Evolutionary conservation across 345 rosid genomes (phyloP).

Genomic region (Hypericum androsaemum): DNA sequence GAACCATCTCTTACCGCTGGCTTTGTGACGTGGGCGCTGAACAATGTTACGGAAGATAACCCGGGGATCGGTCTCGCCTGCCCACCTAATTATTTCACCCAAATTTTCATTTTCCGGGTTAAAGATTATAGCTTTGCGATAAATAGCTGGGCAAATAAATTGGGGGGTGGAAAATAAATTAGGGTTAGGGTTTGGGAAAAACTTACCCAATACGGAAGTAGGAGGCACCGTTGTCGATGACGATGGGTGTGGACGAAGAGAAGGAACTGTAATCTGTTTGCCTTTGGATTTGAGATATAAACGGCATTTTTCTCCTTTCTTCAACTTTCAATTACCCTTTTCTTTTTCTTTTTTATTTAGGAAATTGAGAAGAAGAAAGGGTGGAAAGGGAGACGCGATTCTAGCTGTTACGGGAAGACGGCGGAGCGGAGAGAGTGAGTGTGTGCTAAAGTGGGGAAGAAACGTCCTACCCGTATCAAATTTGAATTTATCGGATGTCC

Average conservation of each 20-base stretch:
- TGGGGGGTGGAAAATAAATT: not conserved
- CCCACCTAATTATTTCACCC: constrained; percentile 54
- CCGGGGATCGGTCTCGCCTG: constrained; percentile 91
- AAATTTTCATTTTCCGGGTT: not conserved
- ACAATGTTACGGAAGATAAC: constrained; percentile 91
- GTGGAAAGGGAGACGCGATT: no score
- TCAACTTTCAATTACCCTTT: no score
- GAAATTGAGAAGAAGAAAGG: no score
- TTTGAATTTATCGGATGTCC: no score
- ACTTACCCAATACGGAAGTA: constrained; percentile 88
- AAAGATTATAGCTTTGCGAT: no score
- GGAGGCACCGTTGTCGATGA: constrained; percentile 96
- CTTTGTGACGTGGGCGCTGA: constrained; percentile 93
- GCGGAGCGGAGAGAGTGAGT: no score
- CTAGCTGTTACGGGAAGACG: no score
- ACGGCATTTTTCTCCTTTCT: constrained; percentile 35
- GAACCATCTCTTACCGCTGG: constrained; percentile 39
- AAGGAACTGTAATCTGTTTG: constrained; percentile 64
- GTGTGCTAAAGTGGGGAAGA: no score
- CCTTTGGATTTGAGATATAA: constrained; percentile 43
- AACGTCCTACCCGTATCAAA: no score
- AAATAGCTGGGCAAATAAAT: not conserved
- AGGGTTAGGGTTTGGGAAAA: constrained; percentile 36
- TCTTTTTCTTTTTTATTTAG: no score
- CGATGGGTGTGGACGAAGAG: constrained; percentile 71